phyloP scores from a whole-genome alignment of 352 stramenopile species.

The Globisporangium lucens region DNA sequence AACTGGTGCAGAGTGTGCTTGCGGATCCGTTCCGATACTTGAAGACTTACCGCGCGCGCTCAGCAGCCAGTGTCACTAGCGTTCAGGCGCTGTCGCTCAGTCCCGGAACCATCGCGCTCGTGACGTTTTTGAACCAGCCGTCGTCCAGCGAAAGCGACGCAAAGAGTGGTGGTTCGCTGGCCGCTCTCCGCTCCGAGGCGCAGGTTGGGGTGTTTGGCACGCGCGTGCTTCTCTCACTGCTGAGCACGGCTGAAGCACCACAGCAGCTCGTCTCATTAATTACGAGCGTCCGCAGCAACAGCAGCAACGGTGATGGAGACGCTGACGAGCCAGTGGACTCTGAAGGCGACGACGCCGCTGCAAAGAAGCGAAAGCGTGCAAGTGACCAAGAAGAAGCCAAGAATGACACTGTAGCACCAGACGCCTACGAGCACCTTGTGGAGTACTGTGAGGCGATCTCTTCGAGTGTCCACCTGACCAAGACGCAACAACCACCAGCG shows the following conservation, averaged over 20 bases:
- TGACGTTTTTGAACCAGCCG: slow-evolving; percentile 39
- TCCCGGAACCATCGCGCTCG: slow-evolving; percentile 46
- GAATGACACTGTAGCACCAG: slow-evolving; percentile 8
- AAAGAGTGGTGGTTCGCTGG: slow-evolving; percentile 1
- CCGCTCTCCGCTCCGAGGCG: slow-evolving; percentile 24
- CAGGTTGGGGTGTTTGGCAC: slow-evolving; percentile 34
- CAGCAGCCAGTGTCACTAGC: not conserved
- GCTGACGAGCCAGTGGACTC: not conserved
- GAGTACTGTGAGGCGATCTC: slow-evolving; percentile 22
- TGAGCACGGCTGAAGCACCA: slow-evolving; percentile 29
- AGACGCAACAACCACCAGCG: not conserved
- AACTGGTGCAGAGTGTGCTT: slow-evolving; percentile 38
- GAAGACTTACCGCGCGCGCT: slow-evolving; percentile 21
- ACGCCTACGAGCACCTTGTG: slow-evolving; percentile 41
- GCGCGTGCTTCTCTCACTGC: slow-evolving; percentile 39
- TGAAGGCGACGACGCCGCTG: not conserved
- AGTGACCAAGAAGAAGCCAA: not conserved
- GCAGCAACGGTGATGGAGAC: not conserved
- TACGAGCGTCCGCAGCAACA: slow-evolving; percentile 15
- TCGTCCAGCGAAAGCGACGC: not conserved
- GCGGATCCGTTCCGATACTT: slow-evolving; percentile 51
- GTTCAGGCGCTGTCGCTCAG: slow-evolving; percentile 27
- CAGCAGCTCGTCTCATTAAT: slow-evolving; percentile 41
- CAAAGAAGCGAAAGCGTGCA: slow-evolving; percentile 22
- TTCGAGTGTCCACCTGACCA: not conserved